phyloP scores from a whole-genome alignment of 2,329 filamentous ascomycete genomes.

The Alternaria consortialis region DNA sequence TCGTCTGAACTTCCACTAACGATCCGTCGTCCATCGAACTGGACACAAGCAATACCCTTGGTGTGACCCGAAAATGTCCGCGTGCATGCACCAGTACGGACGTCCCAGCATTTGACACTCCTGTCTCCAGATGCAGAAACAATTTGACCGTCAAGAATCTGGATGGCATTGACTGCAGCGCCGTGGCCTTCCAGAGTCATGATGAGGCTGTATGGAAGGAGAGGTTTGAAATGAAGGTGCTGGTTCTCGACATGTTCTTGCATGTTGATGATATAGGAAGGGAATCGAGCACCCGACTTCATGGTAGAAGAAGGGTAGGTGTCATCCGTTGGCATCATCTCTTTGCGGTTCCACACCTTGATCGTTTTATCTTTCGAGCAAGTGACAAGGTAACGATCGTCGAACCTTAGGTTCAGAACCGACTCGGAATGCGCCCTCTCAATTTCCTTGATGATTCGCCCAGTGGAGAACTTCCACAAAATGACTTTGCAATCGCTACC shows the following conservation, averaged over 20 bases:
- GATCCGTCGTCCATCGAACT: constrained; percentile 92
- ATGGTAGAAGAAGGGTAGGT: constrained; percentile 53
- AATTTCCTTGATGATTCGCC: constrained; percentile 79
- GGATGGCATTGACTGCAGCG: constrained; percentile 95
- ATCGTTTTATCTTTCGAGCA: constrained; percentile 98
- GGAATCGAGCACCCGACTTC: constrained; percentile 57
- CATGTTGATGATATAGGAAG: constrained; percentile 65
- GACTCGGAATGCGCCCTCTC: constrained; percentile 84
- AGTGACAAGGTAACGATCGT: constrained; percentile 89
- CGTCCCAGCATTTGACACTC: constrained; percentile 93
- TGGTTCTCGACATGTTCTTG: constrained; percentile 47
- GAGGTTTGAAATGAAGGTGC: constrained; percentile 60
- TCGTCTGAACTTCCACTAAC: constrained; percentile 97
- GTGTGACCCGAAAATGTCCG: constrained; percentile 85
- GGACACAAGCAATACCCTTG: constrained; percentile 97
- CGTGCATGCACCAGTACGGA: constrained; percentile 77
- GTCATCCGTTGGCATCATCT: constrained; percentile 51
- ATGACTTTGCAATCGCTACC: constrained; percentile 93
- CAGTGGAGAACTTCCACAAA: constrained; percentile 92
- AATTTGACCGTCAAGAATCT: constrained; percentile 84
- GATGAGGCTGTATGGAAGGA: constrained; percentile 77
- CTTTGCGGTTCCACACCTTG: constrained; percentile 88
- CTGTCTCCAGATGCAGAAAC: constrained; percentile 96
- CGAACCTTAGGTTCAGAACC: constrained; percentile 91
- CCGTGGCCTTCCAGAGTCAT: constrained; percentile 83